phyloP scores from a whole-genome alignment of 2,329 filamentous ascomycete species.

The Exophiala oligosperma region DNA sequence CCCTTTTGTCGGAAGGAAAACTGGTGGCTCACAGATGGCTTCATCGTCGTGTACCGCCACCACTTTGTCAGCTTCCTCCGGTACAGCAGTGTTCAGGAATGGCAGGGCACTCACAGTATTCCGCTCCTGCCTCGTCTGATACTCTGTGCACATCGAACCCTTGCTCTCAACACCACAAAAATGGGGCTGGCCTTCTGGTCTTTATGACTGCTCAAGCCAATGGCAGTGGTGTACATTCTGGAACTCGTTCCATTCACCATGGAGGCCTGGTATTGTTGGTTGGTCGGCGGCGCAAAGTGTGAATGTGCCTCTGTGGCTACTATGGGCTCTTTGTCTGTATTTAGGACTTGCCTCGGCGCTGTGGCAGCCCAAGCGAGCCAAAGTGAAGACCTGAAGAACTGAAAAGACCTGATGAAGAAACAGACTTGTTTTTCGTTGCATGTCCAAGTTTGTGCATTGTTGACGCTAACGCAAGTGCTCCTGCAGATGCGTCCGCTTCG shows the following conservation, averaged over 20 bases:
- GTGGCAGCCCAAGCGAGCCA: conserved; percentile 15
- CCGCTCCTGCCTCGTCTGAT: conserved; percentile 8
- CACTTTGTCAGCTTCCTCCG: conserved; percentile 4
- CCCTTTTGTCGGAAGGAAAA: background rate
- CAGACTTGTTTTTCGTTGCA: background rate
- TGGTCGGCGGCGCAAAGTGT: conserved; percentile 12
- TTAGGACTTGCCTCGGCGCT: background rate
- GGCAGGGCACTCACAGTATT: too few relatives aligned
- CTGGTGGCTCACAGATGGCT: background rate
- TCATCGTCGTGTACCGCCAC: background rate
- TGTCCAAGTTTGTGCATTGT: background rate
- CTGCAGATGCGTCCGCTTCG: background rate
- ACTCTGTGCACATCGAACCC: conserved; percentile 21
- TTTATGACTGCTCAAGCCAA: conserved; percentile 19
- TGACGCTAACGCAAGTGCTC: background rate
- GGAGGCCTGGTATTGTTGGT: background rate
- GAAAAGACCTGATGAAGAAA: conserved; percentile 26
- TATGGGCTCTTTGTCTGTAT: conserved; percentile 1
- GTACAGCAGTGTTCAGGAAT: conserved; percentile 5
- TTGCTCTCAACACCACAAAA: conserved; percentile 14
- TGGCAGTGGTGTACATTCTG: conserved; percentile 27
- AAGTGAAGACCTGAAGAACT: conserved; percentile 26
- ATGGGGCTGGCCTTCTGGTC: conserved; percentile 22
- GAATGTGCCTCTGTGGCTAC: background rate
- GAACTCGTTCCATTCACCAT: background rate